Base-by-base conservation (phyloP, 495 filamentous ascomycete genomes). In the Penicillium mononematosum region DNA sequence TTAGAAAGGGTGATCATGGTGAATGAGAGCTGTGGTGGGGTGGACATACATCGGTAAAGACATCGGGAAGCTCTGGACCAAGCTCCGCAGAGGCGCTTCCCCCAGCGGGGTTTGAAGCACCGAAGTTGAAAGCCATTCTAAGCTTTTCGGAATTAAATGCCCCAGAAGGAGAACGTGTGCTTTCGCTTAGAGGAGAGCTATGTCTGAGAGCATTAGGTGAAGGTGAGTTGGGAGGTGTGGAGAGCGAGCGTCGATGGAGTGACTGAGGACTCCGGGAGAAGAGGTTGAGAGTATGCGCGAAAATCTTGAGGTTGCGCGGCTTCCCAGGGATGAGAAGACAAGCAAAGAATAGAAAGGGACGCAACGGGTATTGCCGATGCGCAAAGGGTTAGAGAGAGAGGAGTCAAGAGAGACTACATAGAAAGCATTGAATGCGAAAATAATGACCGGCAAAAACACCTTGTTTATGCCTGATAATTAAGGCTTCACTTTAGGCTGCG, bases 101-200 rank as follows among this genome's bases (percentile, higher is more conserved):
- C 36, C 69, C 66, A 62, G 73, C 67, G 52, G 70, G 58, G 53
- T 49, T 63, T 20, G 74, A 62, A 5, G 61, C 60, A 24, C 63
- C 70, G 47, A 87, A 84, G 66, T 77, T 75, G 70, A 91, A 91
- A 11, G 89, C 83, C 88, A 92, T 93, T 61, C 70, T 83, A 50
- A 76, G 67, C 58, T 56, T 65, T n/a, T 71, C 60, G 20, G 50
- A 43, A 32, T 42, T 41, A 27, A 76, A 62, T 29, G 74, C 67
- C 20, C 70, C 70, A 61, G 75, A 74, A 56, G 78, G 57, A 53
- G 76, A 63, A 68, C 67, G 71, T 54, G 63, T 63, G 48, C 63
- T 64, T 54, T 75, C 73, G 62, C 74, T 70, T 75, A 75, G 51
- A 50, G 64, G 66, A 61, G 62, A 57, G 22, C 54, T 55, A 36